Evolutionary conservation across 345 rosid species (phyloP), one percentile per base, ranked within the genome.

Genomic region (Salix brachista): DNA sequence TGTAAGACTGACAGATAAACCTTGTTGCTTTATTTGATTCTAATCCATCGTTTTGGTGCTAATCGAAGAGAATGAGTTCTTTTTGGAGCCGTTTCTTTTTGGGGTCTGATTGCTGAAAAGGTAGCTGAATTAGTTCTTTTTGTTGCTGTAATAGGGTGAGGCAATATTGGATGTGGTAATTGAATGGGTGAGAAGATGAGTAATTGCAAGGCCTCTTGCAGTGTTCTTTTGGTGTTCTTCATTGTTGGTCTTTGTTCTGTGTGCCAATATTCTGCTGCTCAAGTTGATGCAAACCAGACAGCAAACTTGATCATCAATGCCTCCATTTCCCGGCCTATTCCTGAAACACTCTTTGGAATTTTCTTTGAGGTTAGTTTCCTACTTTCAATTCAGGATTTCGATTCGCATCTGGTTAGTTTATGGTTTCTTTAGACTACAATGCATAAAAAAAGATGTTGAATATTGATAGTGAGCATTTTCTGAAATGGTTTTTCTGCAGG

Each of bases 281-380:
- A 80, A 74, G 83, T 80, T 6, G 88, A 86, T 9, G 86, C 85
- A 23, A 83, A 88, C 82, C 89, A 81, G 75, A 72, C 86, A 0
- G 86, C 84, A 5, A 70, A 75, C 71, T 87, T 93, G 82, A 39
- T 75, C 39, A 81, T 96, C 13, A 74, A 92, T 84, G 94, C 94
- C 69, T 91, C 98, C 65, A 73, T 70, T 12, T 83, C 87, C 62
- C 87, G 81, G 41, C 75, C 67, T 21, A 90, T 96, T 46, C 98
- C 99, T 41, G 84, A 88, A 37, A 93, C 96, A 1, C 90, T 96
- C 23, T 91, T 93, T 56, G 99, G 99, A 48, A 85, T 96, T 74
- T 96, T 93, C 88, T 93, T 92, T 58, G 99, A 96, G 99, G 99
- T 93, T 68, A 50, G 87, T 12, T 68, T 73, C 18, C 70, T 34